Conservation (phyloP, 306 rosid genomes). For the Begonia peltatifolia region DNA sequence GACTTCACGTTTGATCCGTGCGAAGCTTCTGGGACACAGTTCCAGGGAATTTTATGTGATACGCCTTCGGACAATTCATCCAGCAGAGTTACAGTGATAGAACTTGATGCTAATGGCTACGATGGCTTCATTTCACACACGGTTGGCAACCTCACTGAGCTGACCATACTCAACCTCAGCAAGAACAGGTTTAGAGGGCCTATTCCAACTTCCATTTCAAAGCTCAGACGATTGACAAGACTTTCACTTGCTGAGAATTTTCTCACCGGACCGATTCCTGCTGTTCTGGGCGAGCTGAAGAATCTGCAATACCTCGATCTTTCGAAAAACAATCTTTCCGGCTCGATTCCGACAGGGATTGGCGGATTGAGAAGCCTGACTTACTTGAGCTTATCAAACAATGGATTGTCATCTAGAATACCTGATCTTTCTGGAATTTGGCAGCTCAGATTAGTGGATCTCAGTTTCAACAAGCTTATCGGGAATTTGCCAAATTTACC, state of each 20-base stretch:
- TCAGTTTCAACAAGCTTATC: conserved; percentile 23
- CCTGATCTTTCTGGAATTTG: conserved; percentile 28
- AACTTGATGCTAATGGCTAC: conserved; percentile 29
- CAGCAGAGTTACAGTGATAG: conserved; percentile 29
- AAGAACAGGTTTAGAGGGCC: conserved; percentile 39
- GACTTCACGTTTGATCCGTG: conserved; percentile 31
- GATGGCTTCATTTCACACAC: conserved; percentile 33
- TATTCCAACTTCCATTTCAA: conserved; percentile 17
- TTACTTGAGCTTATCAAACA: conserved; percentile 23
- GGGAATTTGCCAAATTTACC: conserved; percentile 26
- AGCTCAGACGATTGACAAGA: conserved; percentile 25
- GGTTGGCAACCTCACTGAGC: conserved; percentile 27
- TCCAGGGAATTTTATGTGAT: conserved; percentile 32
- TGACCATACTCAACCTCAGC: conserved; percentile 19
- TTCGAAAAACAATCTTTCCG: conserved; percentile 23
- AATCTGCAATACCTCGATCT: conserved; percentile 18
- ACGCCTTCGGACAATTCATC: conserved; percentile 23
- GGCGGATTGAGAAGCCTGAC: conserved; percentile 17
- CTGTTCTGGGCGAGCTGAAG: conserved; percentile 11
- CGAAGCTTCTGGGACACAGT: conserved; percentile 19
- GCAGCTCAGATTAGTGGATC: conserved; percentile 21
- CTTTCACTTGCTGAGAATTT: conserved; percentile 25
- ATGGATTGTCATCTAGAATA: conserved; percentile 21
- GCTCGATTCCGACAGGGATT: conserved; percentile 14
- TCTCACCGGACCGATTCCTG: conserved; percentile 25